These are phyloP conservation scores for Fomitopsis serialis DNA, from an alignment of 768 basidiomycete genomes.

Conservation along the genomic window DNA sequence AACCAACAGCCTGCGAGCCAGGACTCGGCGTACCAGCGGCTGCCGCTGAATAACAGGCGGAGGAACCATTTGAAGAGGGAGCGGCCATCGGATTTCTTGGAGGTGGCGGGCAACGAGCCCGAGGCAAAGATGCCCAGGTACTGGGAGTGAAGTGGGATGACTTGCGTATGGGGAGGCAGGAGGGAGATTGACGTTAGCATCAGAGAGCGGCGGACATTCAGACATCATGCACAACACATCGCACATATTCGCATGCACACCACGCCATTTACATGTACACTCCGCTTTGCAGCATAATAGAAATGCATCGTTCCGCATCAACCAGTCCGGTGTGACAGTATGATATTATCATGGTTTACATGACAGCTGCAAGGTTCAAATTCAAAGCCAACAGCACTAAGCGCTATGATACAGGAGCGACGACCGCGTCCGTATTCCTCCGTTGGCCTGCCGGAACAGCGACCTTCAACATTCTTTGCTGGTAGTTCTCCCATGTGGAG, in stretches of 20 bases:
- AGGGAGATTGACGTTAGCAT: neutral
- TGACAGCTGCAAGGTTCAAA: too few species aligned
- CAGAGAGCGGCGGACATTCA: neutral
- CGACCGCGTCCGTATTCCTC: conserved; percentile 6
- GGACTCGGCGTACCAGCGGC: conserved; percentile 83
- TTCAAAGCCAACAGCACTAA: too few species aligned
- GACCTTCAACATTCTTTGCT: conserved; percentile 60
- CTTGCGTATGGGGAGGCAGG: neutral
- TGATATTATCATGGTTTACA: too few species aligned
- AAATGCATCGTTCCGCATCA: too few species aligned
- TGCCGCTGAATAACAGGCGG: conserved; percentile 78
- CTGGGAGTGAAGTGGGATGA: conserved; percentile 61
- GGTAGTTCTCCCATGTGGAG: conserved; percentile 75
- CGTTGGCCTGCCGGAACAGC: conserved; percentile 17
- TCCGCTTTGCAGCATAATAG: neutral
- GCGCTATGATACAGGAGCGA: conserved; percentile 4
- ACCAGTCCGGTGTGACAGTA: neutral
- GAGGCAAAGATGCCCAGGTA: conserved; percentile 67
- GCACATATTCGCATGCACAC: conserved; percentile 3
- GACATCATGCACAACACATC: neutral
- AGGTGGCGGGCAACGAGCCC: conserved; percentile 52
- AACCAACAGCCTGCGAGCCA: conserved; percentile 63
- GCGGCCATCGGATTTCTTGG: conserved; percentile 78
- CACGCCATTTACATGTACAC: conserved; percentile 2
- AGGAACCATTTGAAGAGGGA: conserved; percentile 69